These are phyloP conservation scores for Westerdykella aurantiaca DNA, from an alignment of 2,329 filamentous ascomycete species.

Conservation along the genomic window DNA sequence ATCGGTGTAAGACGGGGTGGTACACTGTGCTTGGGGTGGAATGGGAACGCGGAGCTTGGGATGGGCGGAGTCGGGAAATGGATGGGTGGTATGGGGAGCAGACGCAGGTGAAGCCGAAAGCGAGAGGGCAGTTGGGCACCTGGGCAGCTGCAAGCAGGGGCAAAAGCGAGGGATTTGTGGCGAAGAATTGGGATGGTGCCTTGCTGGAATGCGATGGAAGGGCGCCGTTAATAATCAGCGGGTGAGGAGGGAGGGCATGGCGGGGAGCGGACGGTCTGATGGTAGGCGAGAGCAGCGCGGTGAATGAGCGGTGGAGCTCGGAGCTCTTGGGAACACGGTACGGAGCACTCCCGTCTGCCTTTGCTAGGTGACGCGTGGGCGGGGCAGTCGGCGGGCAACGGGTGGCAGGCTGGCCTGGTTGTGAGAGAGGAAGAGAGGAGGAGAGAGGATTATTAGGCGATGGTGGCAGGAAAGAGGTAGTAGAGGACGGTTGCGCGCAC, in stretches of 20 bases:
- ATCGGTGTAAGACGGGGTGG: constrained; percentile 30
- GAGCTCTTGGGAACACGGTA: too few relatives aligned
- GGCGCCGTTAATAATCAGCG: constrained; percentile 6
- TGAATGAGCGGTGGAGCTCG: background rate
- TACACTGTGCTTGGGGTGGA: constrained; percentile 22
- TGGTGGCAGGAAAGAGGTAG: too few relatives aligned
- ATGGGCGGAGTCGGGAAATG: constrained; percentile 1
- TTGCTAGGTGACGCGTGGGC: too few relatives aligned
- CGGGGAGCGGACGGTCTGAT: background rate
- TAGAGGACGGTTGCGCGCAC: too few relatives aligned
- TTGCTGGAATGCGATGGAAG: constrained; percentile 28
- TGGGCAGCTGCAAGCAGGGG: background rate
- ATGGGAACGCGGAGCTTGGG: constrained; percentile 15
- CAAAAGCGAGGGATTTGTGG: background rate
- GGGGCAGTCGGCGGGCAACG: background rate
- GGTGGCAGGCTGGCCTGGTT: constrained; percentile 4
- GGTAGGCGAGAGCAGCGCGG: background rate
- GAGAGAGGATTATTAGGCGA: background rate
- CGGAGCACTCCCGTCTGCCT: too few relatives aligned
- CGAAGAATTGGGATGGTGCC: background rate
- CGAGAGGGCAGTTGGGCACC: constrained; percentile 6
- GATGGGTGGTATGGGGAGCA: background rate
- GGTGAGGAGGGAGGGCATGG: constrained; percentile 4
- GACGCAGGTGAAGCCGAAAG: constrained; percentile 17
- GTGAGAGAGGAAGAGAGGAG: constrained; percentile 12